These are phyloP conservation scores for Coniosporium apollinis DNA, from an alignment of 495 filamentous ascomycete species.

Conservation along the genomic window DNA sequence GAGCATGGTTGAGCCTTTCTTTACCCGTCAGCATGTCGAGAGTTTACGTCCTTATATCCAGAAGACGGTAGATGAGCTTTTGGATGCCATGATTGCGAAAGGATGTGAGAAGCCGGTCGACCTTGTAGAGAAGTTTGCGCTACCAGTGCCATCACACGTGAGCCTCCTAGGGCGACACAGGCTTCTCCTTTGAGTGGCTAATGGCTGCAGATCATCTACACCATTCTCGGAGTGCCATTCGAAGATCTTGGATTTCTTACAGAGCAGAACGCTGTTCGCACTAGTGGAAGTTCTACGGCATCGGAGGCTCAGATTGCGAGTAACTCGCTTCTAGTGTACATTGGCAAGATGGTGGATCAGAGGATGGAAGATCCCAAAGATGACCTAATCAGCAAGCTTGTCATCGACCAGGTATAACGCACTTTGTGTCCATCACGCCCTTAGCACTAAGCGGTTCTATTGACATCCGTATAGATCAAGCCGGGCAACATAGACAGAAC, in stretches of 20 bases:
- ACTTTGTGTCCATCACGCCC: neutral
- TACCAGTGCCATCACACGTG: conserved; percentile 28
- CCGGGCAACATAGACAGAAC: conserved; percentile 22
- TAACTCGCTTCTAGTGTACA: conserved; percentile 25
- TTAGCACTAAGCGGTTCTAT: neutral
- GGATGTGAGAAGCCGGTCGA: conserved; percentile 22
- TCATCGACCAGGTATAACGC: conserved; percentile 23
- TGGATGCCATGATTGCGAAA: conserved; percentile 23
- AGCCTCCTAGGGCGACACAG: conserved; percentile 2
- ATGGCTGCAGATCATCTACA: conserved; percentile 28
- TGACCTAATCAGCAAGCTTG: conserved; percentile 28
- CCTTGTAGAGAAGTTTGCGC: conserved; percentile 27
- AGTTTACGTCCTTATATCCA: conserved; percentile 26
- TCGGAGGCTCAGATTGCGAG: conserved; percentile 18
- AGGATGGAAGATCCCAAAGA: conserved; percentile 21
- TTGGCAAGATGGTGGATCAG: conserved; percentile 23
- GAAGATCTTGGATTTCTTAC: conserved; percentile 29
- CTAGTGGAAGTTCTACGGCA: conserved; percentile 27
- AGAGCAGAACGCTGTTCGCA: conserved; percentile 26
- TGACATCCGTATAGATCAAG: conserved; percentile 5
- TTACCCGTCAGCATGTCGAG: conserved; percentile 22
- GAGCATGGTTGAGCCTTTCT: conserved; percentile 28
- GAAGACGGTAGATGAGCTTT: conserved; percentile 25
- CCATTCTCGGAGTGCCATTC: conserved; percentile 29
- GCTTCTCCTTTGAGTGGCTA: neutral